Evolutionary conservation across 768 basidiomycete genomes (phyloP).

Genomic region (Gelatoporia subvermispora): DNA sequence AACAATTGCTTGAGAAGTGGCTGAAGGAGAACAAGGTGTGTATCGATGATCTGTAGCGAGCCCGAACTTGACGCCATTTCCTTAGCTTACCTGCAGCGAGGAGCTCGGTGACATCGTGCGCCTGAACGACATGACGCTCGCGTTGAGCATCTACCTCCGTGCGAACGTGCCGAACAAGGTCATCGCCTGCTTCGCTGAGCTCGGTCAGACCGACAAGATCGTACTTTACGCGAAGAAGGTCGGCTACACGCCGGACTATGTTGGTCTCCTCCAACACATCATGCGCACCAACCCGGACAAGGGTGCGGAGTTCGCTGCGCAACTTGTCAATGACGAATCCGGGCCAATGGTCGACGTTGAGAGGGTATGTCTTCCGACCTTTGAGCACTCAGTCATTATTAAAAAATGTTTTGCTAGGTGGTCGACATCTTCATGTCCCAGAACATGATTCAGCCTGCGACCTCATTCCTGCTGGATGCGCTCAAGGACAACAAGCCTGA

Average conservation of each 20-base stretch:
- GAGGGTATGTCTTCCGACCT: constrained; percentile 45
- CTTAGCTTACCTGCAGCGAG: constrained; percentile 93
- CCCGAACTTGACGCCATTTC: neutral
- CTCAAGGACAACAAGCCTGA: constrained; percentile 98
- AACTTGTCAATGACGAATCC: constrained; percentile 87
- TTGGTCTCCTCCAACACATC: constrained; percentile 87
- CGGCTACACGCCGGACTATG: constrained; percentile 88
- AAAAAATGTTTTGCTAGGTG: constrained; percentile 41
- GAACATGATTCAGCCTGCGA: constrained; percentile 99
- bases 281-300: constrained; percentile 97
- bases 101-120: constrained; percentile 98
- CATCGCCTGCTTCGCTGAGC: constrained; percentile 98
- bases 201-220: constrained; percentile 98
- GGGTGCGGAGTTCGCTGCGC: constrained; percentile 95
- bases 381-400: neutral
- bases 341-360: constrained; percentile 94
- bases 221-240: constrained; percentile 97
- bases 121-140: constrained; percentile 91
- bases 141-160: constrained; percentile 93
- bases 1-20: constrained; percentile 98
- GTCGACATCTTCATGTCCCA: constrained; percentile 99
- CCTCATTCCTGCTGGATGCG: constrained; percentile 94
- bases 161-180: constrained; percentile 99
- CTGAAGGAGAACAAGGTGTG: constrained; percentile 96
- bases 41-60: neutral